These are phyloP conservation scores for Zymoseptoria crescenta DNA, from an alignment of 2,329 filamentous ascomycete species.

Conservation along the genomic window DNA sequence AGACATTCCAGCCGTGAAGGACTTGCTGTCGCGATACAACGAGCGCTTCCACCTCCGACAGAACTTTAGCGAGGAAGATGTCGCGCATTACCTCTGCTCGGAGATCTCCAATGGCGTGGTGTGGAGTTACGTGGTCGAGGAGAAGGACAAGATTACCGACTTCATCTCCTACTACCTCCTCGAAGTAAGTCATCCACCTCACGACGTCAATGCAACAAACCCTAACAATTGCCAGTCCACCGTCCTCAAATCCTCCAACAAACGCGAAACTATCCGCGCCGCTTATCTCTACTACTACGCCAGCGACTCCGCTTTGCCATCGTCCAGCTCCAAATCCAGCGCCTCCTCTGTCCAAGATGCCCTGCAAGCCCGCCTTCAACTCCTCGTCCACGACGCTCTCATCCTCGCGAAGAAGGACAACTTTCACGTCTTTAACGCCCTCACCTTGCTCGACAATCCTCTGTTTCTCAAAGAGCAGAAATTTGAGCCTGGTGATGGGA, in stretches of 20 bases:
- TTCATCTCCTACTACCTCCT: constrained; percentile 97
- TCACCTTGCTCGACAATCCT: constrained; percentile 88
- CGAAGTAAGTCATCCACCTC: constrained; percentile 39
- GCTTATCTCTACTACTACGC: constrained; percentile 98
- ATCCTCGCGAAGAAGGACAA: constrained; percentile 74
- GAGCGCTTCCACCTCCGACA: constrained; percentile 76
- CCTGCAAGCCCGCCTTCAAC: constrained; percentile 72
- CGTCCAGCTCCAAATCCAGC: constrained; percentile 26
- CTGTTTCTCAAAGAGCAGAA: constrained; percentile 91
- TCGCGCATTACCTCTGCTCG: constrained; percentile 80
- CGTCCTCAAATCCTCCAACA: constrained; percentile 64
- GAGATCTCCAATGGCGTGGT: constrained; percentile 72
- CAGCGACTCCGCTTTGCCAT: constrained; percentile 64
- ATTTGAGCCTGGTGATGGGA: constrained; percentile 88
- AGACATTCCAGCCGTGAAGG: constrained; percentile 68
- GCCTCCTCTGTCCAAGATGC: constrained; percentile 47
- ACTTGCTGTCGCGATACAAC: constrained; percentile 69
- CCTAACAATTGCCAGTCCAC: constrained; percentile 49
- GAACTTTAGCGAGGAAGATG: constrained; percentile 69
- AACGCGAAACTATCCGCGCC: constrained; percentile 70
- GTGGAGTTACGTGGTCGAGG: constrained; percentile 85
- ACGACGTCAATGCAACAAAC: neutral
- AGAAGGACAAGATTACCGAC: constrained; percentile 76
- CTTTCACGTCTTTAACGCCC: constrained; percentile 95
- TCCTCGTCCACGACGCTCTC: constrained; percentile 73